phyloP scores from a whole-genome alignment of 129 eudicot species.

The Ambrosia trifida region DNA sequence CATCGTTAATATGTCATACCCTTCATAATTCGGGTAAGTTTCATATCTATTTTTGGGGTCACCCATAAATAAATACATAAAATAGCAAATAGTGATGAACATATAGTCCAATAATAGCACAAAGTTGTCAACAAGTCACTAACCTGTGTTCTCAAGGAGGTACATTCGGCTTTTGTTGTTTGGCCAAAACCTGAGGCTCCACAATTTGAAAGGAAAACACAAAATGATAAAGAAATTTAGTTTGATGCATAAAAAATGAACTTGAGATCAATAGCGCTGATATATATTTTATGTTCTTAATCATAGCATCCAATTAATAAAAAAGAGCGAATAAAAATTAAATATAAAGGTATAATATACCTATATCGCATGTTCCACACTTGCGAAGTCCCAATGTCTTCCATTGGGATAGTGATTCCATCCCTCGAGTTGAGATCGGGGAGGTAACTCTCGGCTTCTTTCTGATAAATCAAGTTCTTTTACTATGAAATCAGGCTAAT shows the following conservation, averaged over 20 bases:
- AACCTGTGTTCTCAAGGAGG: slow-evolving; percentile 90
- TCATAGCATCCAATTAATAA: background rate
- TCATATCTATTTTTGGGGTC: background rate
- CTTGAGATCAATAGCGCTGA: background rate
- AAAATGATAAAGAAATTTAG: slow-evolving; percentile 10
- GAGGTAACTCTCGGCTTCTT: slow-evolving; percentile 93
- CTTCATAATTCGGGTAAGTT: too few relatives aligned
- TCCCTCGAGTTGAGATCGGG: slow-evolving; percentile 90
- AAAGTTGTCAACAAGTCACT: background rate
- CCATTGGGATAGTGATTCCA: slow-evolving; percentile 84
- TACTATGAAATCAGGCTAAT: background rate
- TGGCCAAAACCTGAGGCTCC: slow-evolving; percentile 81
- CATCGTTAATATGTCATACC: background rate
- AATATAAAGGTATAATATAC: slow-evolving; percentile 37
- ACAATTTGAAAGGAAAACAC: slow-evolving; percentile 19
- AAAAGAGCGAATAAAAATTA: background rate
- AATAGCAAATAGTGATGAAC: slow-evolving; percentile 14
- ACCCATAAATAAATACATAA: background rate
- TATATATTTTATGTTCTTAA: background rate
- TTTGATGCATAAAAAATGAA: slow-evolving; percentile 20
- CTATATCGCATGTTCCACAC: slow-evolving; percentile 99
- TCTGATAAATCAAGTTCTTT: slow-evolving; percentile 40
- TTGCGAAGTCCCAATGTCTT: slow-evolving; percentile 87
- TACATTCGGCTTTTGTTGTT: slow-evolving; percentile 98
- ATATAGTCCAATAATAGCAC: background rate